phyloP scores from a whole-genome alignment of 2,329 filamentous ascomycete species.

The Zalaria sp. region DNA sequence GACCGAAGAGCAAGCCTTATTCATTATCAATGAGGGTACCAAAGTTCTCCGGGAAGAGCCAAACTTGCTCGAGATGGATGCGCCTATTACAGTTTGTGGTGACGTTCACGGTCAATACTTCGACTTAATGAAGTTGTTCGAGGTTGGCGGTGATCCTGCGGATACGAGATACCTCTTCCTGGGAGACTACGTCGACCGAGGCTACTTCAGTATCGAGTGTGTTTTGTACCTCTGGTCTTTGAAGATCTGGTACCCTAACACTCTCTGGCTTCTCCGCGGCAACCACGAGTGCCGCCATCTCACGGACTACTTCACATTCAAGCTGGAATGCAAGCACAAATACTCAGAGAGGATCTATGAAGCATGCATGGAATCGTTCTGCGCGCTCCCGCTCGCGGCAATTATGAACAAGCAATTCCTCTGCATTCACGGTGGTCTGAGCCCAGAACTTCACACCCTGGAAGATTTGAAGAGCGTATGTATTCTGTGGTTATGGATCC shows the following conservation, averaged over 20 bases:
- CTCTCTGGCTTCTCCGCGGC: constrained; percentile 88
- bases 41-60: constrained; percentile 81
- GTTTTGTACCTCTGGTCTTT: constrained; percentile 94
- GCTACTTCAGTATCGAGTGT: constrained; percentile 99
- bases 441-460: constrained; percentile 87
- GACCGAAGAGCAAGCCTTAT: constrained; percentile 93
- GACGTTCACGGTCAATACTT: constrained; percentile 99
- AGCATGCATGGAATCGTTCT: constrained; percentile 97
- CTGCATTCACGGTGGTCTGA: constrained; percentile 93
- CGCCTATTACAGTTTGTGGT: constrained; percentile 94
- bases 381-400: constrained; percentile 78
- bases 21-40: constrained; percentile 80
- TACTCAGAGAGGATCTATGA: constrained; percentile 95
- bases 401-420: constrained; percentile 99
- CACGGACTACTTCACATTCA: constrained; percentile 99
- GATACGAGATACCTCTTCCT: constrained; percentile 96
- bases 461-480: constrained; percentile 82
- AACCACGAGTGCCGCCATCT: constrained; percentile 98
- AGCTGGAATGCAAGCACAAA: constrained; percentile 99
- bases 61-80: constrained; percentile 97
- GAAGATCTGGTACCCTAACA: constrained; percentile 98
- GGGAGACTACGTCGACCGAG: constrained; percentile 94
- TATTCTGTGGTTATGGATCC: constrained; percentile 8
- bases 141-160: constrained; percentile 90
- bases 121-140: constrained; percentile 98